These are phyloP conservation scores for Thozetella sp. DNA, from an alignment of 495 filamentous ascomycete genomes.

Conservation along the genomic window DNA sequence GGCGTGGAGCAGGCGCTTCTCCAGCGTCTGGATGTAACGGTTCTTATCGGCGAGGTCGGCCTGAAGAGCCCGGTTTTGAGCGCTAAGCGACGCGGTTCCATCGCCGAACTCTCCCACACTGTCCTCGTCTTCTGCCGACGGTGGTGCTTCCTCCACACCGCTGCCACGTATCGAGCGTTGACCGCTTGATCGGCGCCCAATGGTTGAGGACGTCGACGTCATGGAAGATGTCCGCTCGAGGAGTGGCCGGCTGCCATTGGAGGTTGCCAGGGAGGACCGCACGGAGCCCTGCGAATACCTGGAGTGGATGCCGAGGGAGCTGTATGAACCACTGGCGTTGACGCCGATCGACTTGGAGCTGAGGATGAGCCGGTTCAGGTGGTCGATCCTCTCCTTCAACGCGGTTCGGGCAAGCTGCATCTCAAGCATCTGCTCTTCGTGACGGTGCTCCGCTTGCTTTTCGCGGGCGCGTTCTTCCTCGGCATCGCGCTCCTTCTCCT, in stretches of 20 bases:
- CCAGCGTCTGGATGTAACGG: conserved; percentile 90
- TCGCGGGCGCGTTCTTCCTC: conserved; percentile 73
- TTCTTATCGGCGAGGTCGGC: conserved; percentile 95
- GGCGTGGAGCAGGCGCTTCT: conserved; percentile 90
- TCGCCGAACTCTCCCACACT: conserved; percentile 82
- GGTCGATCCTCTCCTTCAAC: conserved; percentile 95
- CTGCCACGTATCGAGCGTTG: conserved; percentile 39
- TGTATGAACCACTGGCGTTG: conserved; percentile 73
- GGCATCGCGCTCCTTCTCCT: conserved; percentile 57
- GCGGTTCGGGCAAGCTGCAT: conserved; percentile 97
- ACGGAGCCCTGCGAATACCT: conserved; percentile 60
- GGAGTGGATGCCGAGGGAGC: conserved; percentile 70
- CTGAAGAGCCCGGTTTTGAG: conserved; percentile 85
- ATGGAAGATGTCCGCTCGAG: conserved; percentile 67
- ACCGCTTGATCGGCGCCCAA: conserved; percentile 47
- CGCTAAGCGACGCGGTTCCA: conserved; percentile 76
- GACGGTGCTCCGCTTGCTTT: conserved; percentile 78
- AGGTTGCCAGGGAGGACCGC: conserved; percentile 74
- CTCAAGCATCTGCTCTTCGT: conserved; percentile 96
- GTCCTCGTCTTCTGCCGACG: conserved; percentile 66
- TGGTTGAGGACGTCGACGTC: conserved; percentile 60
- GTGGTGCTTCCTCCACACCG: conserved; percentile 28
- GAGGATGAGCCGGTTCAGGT: conserved; percentile 92
- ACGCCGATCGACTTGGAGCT: conserved; percentile 95
- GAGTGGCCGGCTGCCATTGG: conserved; percentile 59